phyloP scores from a whole-genome alignment of 805 yeast genomes.

The Cephaloascus fragrans region DNA sequence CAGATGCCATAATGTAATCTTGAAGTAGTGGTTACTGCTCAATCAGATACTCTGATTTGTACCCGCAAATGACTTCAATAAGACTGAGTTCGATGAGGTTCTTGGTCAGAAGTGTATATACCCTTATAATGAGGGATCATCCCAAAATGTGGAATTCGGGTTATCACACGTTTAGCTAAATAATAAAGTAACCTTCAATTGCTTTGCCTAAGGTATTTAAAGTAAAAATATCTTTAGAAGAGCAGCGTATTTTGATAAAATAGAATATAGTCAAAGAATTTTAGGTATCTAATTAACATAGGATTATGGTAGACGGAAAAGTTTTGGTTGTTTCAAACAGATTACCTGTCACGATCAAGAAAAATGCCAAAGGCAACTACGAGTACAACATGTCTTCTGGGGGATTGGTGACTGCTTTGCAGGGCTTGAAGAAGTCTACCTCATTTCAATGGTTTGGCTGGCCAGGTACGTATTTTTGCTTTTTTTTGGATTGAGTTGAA shows the following conservation, averaged over 20 bases:
- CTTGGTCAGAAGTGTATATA: no score
- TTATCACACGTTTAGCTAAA: background rate
- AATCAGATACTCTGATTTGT: no score
- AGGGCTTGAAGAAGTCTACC: constrained; percentile 75
- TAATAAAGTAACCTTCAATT: background rate
- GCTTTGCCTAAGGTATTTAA: no score
- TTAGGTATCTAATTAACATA: background rate
- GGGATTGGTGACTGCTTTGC: constrained; percentile 91
- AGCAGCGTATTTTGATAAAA: background rate
- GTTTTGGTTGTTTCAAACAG: constrained; percentile 91
- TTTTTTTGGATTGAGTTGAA: background rate
- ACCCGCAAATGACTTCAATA: no score
- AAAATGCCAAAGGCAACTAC: constrained; percentile 53
- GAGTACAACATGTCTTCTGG: constrained; percentile 92
- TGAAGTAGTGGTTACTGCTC: no score
- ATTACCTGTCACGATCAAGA: constrained; percentile 84
- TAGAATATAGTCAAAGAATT: background rate
- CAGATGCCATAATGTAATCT: no score
- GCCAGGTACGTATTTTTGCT: constrained; percentile 49
- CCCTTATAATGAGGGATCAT: no score
- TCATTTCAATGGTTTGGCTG: constrained; percentile 97
- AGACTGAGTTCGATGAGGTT: no score
- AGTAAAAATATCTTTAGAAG: background rate
- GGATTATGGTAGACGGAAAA: constrained; percentile 36
- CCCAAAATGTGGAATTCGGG: no score